Percentiles rank a stretch among this genome's conserved stretches.
phyloP scores from a whole-genome alignment of 768 basidiomycete species.

The Austroboletus eburneus region DNA sequence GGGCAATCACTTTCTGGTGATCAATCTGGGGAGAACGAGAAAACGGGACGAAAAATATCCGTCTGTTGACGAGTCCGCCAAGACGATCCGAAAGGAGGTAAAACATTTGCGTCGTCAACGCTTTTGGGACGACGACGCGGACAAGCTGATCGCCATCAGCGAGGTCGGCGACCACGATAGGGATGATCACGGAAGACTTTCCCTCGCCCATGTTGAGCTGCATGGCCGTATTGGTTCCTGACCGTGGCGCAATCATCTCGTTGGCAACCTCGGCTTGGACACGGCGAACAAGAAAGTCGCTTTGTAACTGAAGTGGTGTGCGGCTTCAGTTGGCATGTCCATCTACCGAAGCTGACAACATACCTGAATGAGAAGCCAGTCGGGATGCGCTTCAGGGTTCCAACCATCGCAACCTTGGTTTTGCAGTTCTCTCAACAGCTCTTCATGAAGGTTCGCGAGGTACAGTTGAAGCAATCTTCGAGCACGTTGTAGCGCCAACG shows the following conservation, averaged over 20 bases:
- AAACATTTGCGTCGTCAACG: slow-evolving; percentile 27
- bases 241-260: slow-evolving; percentile 30
- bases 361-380: slow-evolving; percentile 31
- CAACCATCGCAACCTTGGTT: slow-evolving; percentile 15
- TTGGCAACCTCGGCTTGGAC: slow-evolving; percentile 24
- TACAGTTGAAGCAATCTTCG: slow-evolving; percentile 27
- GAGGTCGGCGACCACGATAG: slow-evolving; percentile 22
- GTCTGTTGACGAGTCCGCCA: slow-evolving; percentile 31
- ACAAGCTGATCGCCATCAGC: slow-evolving; percentile 28
- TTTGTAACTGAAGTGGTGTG: slow-evolving; percentile 35
- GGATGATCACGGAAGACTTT: slow-evolving; percentile 35
- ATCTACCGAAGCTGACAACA: background rate
- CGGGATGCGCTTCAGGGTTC: slow-evolving; percentile 9
- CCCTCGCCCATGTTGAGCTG: slow-evolving; percentile 37
- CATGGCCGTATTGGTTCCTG: slow-evolving; percentile 32
- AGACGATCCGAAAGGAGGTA: slow-evolving; percentile 29
- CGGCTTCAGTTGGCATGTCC: too few species aligned
- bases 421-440: background rate
- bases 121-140: slow-evolving; percentile 26
- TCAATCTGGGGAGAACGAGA: slow-evolving; percentile 19
- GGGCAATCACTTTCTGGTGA: slow-evolving; percentile 17
- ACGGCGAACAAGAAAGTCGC: slow-evolving; percentile 7
- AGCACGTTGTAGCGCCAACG: slow-evolving; percentile 33
- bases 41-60: slow-evolving; percentile 32
- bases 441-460: background rate